Percentiles rank a stretch among this genome's conserved stretches.
phyloP scores from a whole-genome alignment of 2,329 filamentous ascomycete species.

The Venturia oleaginea region DNA sequence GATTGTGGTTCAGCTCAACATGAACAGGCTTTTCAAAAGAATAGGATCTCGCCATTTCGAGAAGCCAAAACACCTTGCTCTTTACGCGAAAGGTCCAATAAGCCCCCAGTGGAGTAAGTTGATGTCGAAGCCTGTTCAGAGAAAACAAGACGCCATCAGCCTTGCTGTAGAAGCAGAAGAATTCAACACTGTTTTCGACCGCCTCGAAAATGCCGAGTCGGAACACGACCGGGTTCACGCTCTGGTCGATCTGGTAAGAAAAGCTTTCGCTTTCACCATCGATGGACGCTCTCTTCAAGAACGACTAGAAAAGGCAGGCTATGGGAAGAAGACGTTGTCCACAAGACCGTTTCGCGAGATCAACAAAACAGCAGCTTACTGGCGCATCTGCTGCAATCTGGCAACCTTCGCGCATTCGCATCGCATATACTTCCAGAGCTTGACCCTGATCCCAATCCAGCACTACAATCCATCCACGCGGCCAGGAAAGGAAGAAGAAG shows the following conservation, averaged over 20 bases:
- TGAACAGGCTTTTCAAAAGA: constrained; percentile 8
- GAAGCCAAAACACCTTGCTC: constrained; percentile 4
- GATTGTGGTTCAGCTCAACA: constrained; percentile 9
- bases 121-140: constrained; percentile 4
- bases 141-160: not conserved
- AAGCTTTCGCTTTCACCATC: constrained; percentile 13
- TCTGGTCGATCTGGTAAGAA: constrained; percentile 6
- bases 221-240: not conserved
- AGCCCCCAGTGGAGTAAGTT: constrained; percentile 3
- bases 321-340: constrained; percentile 5
- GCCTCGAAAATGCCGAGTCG: not conserved
- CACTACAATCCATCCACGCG: constrained; percentile 8
- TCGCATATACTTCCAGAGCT: constrained; percentile 13
- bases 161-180: not conserved
- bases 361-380: constrained; percentile 15
- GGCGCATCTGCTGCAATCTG: constrained; percentile 13
- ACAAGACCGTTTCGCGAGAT: constrained; percentile 12
- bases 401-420: constrained; percentile 13
- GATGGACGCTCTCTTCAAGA: constrained; percentile 15
- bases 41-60: constrained; percentile 8
- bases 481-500: constrained; percentile 5
- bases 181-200: constrained; percentile 1
- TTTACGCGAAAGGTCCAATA: constrained; percentile 3
- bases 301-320: constrained; percentile 12
- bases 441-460: constrained; percentile 11